Conservation (phyloP, 139 green algal genomes). For the Microglena sp. region DNA sequence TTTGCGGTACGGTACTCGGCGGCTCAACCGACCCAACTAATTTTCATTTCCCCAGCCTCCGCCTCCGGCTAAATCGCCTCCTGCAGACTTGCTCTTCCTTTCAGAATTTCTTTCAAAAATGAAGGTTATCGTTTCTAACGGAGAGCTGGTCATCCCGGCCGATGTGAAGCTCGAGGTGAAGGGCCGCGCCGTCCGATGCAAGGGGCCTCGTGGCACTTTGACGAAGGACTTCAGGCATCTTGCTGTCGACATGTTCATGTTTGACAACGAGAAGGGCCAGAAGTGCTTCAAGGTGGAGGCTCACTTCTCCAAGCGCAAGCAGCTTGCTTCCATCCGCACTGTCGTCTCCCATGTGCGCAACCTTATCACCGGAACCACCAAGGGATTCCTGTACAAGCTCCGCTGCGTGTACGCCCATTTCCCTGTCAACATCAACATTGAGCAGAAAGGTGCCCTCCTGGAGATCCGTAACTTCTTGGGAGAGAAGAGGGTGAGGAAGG, state of each 20-base stretch:
- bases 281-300: slow-evolving; percentile 72
- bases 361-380: slow-evolving; percentile 66
- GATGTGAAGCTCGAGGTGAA: slow-evolving; percentile 49
- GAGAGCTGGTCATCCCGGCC: slow-evolving; percentile 50
- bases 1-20: too few relatives aligned
- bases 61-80: too few relatives aligned
- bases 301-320: slow-evolving; percentile 86
- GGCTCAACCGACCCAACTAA: too few relatives aligned
- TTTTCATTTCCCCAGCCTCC: too few relatives aligned
- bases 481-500: slow-evolving; percentile 92
- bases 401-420: slow-evolving; percentile 99
- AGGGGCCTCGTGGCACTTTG: slow-evolving; percentile 23
- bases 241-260: slow-evolving; percentile 78
- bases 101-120: slow-evolving; percentile 41
- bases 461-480: slow-evolving; percentile 99
- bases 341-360: slow-evolving; percentile 81
- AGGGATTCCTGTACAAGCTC: slow-evolving; percentile 97
- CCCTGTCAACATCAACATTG: slow-evolving; percentile 98
- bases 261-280: slow-evolving; percentile 61
- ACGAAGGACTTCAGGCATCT: slow-evolving; percentile 83
- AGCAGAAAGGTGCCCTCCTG: slow-evolving; percentile 55
- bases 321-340: slow-evolving; percentile 86
- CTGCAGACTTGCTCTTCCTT: too few relatives aligned
- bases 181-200: slow-evolving; percentile 40
- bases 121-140: slow-evolving; percentile 60